Evolutionary conservation across 139 green algal genomes (phyloP).

Genomic region (Chlamydomonas incerta): DNA sequence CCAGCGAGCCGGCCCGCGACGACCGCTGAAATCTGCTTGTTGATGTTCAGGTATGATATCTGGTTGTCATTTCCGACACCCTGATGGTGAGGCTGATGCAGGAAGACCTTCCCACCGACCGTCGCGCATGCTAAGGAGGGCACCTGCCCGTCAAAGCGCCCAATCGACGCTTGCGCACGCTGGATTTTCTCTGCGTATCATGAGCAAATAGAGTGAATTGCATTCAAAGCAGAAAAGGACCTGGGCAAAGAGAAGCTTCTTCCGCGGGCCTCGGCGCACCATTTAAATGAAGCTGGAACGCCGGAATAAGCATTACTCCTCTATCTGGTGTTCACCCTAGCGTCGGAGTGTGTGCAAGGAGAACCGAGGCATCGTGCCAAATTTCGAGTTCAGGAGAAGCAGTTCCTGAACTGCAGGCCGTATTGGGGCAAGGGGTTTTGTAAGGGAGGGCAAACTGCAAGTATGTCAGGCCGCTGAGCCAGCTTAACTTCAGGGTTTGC

Average conservation of each 20-base stretch:
- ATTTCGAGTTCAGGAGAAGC: too few relatives aligned
- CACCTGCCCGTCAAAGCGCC: conserved; percentile 71
- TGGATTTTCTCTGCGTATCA: conserved; percentile 63
- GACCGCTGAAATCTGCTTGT: conserved; percentile 76
- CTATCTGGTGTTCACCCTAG: too few relatives aligned
- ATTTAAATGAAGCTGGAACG: conserved; percentile 53
- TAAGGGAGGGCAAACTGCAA: too few relatives aligned
- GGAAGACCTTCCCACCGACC: conserved; percentile 76
- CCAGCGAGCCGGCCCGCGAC: conserved; percentile 49
- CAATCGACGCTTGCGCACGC: conserved; percentile 58
- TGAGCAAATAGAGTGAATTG: not conserved
- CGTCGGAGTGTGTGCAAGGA: too few relatives aligned
- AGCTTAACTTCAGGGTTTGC: too few relatives aligned
- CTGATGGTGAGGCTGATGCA: conserved; percentile 77
- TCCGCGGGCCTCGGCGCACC: not conserved
- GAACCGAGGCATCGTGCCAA: too few relatives aligned
- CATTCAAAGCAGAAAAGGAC: not conserved
- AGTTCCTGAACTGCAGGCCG: too few relatives aligned
- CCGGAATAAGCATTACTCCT: conserved; percentile 39
- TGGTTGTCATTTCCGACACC: conserved; percentile 31
- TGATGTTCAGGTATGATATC: conserved; percentile 80
- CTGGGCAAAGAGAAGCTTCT: too few relatives aligned
- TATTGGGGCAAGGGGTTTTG: too few relatives aligned
- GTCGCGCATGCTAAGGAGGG: conserved; percentile 67
- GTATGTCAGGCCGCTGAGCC: too few relatives aligned